phyloP scores from a whole-genome alignment of 441 rosid species.

The Brassica hybrid region DNA sequence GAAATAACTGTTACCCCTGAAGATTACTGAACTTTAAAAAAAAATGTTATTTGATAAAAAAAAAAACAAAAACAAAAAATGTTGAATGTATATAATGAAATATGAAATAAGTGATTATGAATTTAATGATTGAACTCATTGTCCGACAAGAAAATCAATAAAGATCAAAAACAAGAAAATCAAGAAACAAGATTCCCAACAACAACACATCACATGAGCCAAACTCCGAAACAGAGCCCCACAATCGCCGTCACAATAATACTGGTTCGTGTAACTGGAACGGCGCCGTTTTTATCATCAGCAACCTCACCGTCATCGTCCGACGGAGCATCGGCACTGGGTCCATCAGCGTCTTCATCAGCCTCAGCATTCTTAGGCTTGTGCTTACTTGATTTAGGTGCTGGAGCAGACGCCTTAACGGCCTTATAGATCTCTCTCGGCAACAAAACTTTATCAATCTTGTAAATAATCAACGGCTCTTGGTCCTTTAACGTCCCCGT shows the following conservation, averaged over 20 bases:
- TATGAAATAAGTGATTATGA: neutral
- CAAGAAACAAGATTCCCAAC: slow-evolving; percentile 27
- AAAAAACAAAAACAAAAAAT: too few species aligned
- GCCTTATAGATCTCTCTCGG: slow-evolving; percentile 58
- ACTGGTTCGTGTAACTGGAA: neutral
- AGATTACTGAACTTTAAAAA: neutral
- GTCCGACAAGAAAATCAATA: neutral
- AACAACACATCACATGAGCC: slow-evolving; percentile 11
- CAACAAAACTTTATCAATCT: slow-evolving; percentile 56
- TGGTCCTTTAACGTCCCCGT: slow-evolving; percentile 59
- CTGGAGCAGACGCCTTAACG: slow-evolving; percentile 41
- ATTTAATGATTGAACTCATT: neutral
- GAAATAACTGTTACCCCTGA: slow-evolving; percentile 1
- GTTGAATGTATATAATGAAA: neutral
- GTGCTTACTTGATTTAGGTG: slow-evolving; percentile 41
- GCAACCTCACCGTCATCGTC: slow-evolving; percentile 52
- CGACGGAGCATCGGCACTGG: slow-evolving; percentile 58
- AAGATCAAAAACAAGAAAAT: neutral
- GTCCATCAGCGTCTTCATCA: too few species aligned
- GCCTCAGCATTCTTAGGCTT: slow-evolving; percentile 41
- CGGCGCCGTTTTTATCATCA: slow-evolving; percentile 38
- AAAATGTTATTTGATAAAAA: too few species aligned
- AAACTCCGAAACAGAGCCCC: slow-evolving; percentile 35
- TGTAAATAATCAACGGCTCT: slow-evolving; percentile 63
- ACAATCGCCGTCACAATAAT: slow-evolving; percentile 22